phyloP scores from a whole-genome alignment of 345 rosid genomes.

The Lumnitzera racemosa region DNA sequence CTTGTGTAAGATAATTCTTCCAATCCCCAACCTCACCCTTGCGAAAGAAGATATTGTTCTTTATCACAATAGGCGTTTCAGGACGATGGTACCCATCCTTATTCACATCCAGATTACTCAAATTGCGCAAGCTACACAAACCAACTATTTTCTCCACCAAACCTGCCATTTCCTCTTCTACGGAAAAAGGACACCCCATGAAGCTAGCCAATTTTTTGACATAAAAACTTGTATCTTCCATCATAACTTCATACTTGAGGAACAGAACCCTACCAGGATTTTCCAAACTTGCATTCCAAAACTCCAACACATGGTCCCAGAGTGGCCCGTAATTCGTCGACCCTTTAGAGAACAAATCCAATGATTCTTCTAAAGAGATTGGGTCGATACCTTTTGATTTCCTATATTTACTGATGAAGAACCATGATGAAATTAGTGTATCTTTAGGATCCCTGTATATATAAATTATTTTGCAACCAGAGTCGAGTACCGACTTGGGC shows the following conservation, averaged over 20 bases:
- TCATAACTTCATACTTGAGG: constrained; percentile 7
- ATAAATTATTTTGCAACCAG: not conserved
- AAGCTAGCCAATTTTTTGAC: constrained; percentile 7
- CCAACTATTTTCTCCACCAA: too few species aligned
- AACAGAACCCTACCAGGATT: not conserved
- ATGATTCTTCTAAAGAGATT: not conserved
- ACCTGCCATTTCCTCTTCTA: not conserved
- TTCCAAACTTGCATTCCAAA: not conserved
- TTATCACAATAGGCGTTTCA: not conserved
- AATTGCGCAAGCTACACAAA: not conserved
- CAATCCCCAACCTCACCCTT: constrained; percentile 8
- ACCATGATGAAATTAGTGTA: not conserved
- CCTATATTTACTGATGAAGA: not conserved
- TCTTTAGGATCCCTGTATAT: constrained; percentile 5
- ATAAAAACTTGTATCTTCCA: not conserved
- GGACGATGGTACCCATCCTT: not conserved
- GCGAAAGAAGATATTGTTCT: not conserved
- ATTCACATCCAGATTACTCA: constrained; percentile 9
- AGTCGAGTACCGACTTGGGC: too few species aligned
- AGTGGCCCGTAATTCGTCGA: not conserved
- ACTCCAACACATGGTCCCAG: not conserved
- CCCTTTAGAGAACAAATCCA: not conserved
- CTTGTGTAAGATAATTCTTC: constrained; percentile 1
- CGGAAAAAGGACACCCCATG: constrained; percentile 1
- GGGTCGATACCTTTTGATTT: not conserved